Base-by-base conservation (phyloP, 2,329 filamentous ascomycete genomes). In the Neocatenulostroma microsporum region DNA sequence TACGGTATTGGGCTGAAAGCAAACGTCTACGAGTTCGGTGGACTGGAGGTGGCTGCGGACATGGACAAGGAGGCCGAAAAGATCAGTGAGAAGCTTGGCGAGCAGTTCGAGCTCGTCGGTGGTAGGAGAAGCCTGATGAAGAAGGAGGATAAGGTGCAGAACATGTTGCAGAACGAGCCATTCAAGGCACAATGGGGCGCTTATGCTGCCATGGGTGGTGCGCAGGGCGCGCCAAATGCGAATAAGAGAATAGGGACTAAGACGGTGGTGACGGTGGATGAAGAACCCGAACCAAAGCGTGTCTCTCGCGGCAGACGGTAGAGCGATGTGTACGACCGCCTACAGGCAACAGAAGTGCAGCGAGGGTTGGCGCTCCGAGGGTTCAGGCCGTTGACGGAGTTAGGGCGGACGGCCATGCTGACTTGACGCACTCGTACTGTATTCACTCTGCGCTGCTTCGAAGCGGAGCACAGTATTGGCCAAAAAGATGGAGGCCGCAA, bases 1-100 rank as follows among this genome's bases (percentile, higher is more conserved):
- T 84, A 93, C 50, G 91, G 91, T n/a, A 81, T 96, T 26, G 91
- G 91, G 53, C 93, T 98, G 87, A 98, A 98, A 73, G 91, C 91
- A 36, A 95, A 98, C 60, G 75, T 96, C 33, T 98, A 84, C 79
- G 85, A 94, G 57, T 88, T 85, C 62, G 78, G 82, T 54, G 73
- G 74, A 39, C 26, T 62, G 34, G 49, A 58, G 21, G 50, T 53
- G 9, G 46, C 15, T 14, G 47, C 51, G 40, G 54, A 58, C 23
- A 46, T 62, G 54, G 59, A 62, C 28, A 45, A 45, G 25, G 51
- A 60, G 48, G 57, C 53, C 15, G 50, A 55, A 38, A 39, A 45
- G 46, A 48, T 54, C 14, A 39, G 43, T 31, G 38, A 44, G 32
- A 44, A 39, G 35, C 39, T 60, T 10, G 51, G 53, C 4, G 50